Conservation (phyloP, 371 early-diverging fungal species). For the Apophysomyces ossiformis region DNA sequence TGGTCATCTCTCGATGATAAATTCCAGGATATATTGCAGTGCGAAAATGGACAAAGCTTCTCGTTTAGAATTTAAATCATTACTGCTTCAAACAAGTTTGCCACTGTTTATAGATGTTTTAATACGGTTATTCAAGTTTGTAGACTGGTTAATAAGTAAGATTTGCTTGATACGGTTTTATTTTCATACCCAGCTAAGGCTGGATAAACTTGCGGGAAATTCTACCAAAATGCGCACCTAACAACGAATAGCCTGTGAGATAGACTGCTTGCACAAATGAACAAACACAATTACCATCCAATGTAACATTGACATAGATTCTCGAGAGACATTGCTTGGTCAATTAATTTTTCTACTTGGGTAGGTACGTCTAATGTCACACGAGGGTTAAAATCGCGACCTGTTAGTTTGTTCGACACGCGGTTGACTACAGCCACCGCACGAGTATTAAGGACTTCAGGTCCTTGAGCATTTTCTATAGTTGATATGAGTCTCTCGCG, state of each 20-base stretch:
- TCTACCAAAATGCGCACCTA: constrained; percentile 33
- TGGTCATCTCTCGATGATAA: too few species aligned
- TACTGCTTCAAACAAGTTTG: too few species aligned
- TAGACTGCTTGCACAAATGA: neutral
- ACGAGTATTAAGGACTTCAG: constrained; percentile 56
- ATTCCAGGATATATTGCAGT: too few species aligned
- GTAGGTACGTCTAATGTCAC: constrained; percentile 81
- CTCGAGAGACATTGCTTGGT: constrained; percentile 92
- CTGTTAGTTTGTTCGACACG: constrained; percentile 83
- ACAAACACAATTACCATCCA: constrained; percentile 87
- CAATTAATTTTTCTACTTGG: constrained; percentile 93
- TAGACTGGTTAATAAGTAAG: too few species aligned
- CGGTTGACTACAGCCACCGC: constrained; percentile 67
- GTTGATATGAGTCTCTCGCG: neutral
- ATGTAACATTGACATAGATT: constrained; percentile 96
- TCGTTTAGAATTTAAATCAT: too few species aligned
- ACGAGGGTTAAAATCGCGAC: constrained; percentile 90
- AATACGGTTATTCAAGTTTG: too few species aligned
- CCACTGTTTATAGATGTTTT: too few species aligned
- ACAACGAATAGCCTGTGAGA: neutral
- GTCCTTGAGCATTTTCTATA: constrained; percentile 51
- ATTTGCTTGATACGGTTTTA: neutral
- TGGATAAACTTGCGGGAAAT: too few species aligned
- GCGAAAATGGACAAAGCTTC: too few species aligned
- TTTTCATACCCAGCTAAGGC: neutral